A percentile compares a stretch with the other conserved stretches of the same genome.
Conservation (phyloP, 2,329 filamentous ascomycete genomes). For the Akanthomyces uredinophilus region DNA sequence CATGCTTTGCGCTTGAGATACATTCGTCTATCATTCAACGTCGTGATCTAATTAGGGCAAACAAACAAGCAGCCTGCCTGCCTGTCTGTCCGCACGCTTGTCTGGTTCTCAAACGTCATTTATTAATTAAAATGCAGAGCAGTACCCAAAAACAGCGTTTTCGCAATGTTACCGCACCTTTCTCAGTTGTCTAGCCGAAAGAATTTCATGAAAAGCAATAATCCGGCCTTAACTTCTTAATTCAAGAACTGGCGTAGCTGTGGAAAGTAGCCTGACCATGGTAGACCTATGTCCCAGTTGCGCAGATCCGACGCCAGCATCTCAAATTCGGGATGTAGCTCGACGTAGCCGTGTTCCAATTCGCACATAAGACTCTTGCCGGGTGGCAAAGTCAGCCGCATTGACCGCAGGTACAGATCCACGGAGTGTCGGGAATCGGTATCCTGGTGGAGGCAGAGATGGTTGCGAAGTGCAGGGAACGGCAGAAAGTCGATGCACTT, state of each 20-base stretch:
- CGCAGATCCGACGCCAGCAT: conserved; percentile 20
- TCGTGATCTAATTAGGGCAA: no score
- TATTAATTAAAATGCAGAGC: no score
- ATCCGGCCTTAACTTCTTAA: no score
- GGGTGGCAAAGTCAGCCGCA: conserved; percentile 16
- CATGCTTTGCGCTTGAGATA: no score
- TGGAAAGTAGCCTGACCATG: conserved; percentile 22
- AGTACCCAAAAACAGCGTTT: no score
- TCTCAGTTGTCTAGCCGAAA: no score
- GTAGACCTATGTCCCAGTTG: conserved; percentile 21
- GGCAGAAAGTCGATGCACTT: conserved; percentile 17
- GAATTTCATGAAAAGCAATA: no score
- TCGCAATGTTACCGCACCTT: no score
- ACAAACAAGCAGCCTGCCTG: no score
- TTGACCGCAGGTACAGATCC: conserved; percentile 15
- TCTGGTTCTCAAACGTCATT: no score
- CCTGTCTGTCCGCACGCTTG: no score
- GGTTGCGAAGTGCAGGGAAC: conserved; percentile 17
- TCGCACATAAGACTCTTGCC: conserved; percentile 17
- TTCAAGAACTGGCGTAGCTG: conserved; percentile 13
- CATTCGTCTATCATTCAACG: no score
- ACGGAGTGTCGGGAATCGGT: conserved; percentile 13
- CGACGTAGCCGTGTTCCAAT: conserved; percentile 15
- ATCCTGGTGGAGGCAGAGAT: conserved; percentile 14
- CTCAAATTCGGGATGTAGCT: conserved; percentile 22